phyloP scores from a whole-genome alignment of 2,329 filamentous ascomycete genomes.

The Aspergillus novoparasiticus region DNA sequence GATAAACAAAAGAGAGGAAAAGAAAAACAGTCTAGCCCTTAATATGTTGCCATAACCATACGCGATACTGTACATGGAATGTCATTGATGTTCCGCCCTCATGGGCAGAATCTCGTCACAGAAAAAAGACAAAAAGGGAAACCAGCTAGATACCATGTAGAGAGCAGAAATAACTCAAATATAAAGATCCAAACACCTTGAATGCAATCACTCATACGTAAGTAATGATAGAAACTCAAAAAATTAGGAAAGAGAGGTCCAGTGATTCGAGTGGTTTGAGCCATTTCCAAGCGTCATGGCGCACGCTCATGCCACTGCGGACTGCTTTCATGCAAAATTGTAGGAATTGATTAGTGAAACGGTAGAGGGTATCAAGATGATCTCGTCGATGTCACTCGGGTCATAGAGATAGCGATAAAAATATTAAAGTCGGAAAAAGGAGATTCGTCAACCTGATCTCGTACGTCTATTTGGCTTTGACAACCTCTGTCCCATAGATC shows the following conservation, averaged over 20 bases:
- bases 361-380: slow-evolving; percentile 35
- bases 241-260: background rate
- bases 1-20: background rate
- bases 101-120: background rate
- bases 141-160: background rate
- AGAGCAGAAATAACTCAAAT: slow-evolving; percentile 13
- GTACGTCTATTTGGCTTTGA: slow-evolving; percentile 13
- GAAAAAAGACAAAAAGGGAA: slow-evolving; percentile 1
- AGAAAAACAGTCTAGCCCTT: slow-evolving; percentile 18
- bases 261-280: background rate
- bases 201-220: slow-evolving; percentile 7
- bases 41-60: slow-evolving; percentile 26
- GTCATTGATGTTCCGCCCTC: slow-evolving; percentile 11
- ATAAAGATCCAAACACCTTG: slow-evolving; percentile 9
- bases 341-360: slow-evolving; percentile 20
- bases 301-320: background rate
- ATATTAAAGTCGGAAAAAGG: slow-evolving; percentile 6
- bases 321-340: slow-evolving; percentile 2
- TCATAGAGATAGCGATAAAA: slow-evolving; percentile 16
- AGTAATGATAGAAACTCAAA: background rate
- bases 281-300: background rate
- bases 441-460: slow-evolving; percentile 17
- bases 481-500: slow-evolving; percentile 17
- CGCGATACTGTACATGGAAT: slow-evolving; percentile 23
- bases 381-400: slow-evolving; percentile 19